These are phyloP conservation scores for Tilletiopsis washingtonensis DNA, from an alignment of 1,284 basidiomycete species.

Conservation along the genomic window DNA sequence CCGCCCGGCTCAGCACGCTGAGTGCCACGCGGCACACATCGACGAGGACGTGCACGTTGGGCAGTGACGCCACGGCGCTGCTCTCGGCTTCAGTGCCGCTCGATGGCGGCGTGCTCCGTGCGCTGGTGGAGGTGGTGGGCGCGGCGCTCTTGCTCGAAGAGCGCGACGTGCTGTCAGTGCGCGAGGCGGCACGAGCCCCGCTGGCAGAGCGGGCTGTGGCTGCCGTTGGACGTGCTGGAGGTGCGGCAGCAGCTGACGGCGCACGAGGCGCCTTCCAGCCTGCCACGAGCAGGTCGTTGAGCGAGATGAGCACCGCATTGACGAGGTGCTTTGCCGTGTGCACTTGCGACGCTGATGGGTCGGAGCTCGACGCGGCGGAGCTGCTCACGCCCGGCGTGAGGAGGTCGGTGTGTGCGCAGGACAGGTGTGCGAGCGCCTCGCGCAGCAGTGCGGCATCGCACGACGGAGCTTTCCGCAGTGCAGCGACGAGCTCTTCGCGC, in stretches of 20 bases:
- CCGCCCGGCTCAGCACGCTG: constrained; percentile 11
- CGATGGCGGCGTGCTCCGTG: neutral
- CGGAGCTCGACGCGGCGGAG: no score
- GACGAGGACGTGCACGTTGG: constrained; percentile 9
- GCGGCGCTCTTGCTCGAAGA: neutral
- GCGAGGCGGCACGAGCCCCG: neutral
- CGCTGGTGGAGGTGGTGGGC: neutral
- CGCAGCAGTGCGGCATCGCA: no score
- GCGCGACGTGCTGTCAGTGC: neutral
- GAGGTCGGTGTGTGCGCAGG: no score
- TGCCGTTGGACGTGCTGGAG: no score
- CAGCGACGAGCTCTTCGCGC: no score
- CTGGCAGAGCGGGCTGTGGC: no score
- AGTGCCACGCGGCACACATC: constrained; percentile 15
- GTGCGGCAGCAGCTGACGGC: neutral
- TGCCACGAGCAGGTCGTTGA: constrained; percentile 8
- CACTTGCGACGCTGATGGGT: no score
- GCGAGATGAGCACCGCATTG: constrained; percentile 17
- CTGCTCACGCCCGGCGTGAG: no score
- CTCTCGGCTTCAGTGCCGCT: neutral
- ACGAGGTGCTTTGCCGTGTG: constrained; percentile 28
- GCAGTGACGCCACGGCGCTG: neutral
- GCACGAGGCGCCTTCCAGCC: constrained; percentile 10
- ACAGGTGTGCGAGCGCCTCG: no score
- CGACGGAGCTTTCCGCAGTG: no score